Evolutionary conservation across 768 basidiomycete species (phyloP), one percentile per base, ranked within the genome.

Genomic region (Dendrothele bispora): DNA sequence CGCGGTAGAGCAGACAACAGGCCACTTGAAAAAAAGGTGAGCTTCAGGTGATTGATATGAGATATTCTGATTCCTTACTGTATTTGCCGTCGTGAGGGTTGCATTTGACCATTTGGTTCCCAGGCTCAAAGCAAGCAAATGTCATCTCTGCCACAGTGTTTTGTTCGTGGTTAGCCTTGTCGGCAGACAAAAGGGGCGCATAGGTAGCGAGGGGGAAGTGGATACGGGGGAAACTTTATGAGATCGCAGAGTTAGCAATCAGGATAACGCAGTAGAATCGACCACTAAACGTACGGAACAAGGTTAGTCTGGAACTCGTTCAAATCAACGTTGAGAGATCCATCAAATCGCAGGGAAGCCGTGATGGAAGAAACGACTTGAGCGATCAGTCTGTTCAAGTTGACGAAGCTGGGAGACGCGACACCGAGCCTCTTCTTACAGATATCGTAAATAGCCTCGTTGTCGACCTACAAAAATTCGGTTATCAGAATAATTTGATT

Each of bases 241-340:
- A 20, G 26, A 27, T 28, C 27, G 22, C 10, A n/a, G 29, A 36
- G 46, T 43, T 50, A 49, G 45, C 39, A 43, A 47, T 53, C 40
- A 36, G 49, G 24, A 42, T 35, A 39, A 39, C 28, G 29, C 18
- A 42, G 20, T 21, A 41, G 35, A 11, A 26, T 41, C 45, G 10
- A 8, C 18, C 29, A 21, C 11, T 10, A 15, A 32, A 79, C 91
- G 74, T 64, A 95, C 86, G 95, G 95, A 44, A 98, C 95, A 68
- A 98, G 73, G 72, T 98, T 98, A 41, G 95, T 98, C 76, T 98
- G 95, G 81, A 98, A 98, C 72, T 98, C 95, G 68, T 88, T 92
- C 58, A 98, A 69, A 69, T 98, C 95, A 58, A 98, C 95, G 67
- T 98, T 98, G 61, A 98, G 77, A 45, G 93, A 95, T 21, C 95